Evolutionary conservation across 2,329 filamentous ascomycete genomes (phyloP), one percentile per base, ranked within the genome.

Genomic region (Colletotrichum destructivum): DNA sequence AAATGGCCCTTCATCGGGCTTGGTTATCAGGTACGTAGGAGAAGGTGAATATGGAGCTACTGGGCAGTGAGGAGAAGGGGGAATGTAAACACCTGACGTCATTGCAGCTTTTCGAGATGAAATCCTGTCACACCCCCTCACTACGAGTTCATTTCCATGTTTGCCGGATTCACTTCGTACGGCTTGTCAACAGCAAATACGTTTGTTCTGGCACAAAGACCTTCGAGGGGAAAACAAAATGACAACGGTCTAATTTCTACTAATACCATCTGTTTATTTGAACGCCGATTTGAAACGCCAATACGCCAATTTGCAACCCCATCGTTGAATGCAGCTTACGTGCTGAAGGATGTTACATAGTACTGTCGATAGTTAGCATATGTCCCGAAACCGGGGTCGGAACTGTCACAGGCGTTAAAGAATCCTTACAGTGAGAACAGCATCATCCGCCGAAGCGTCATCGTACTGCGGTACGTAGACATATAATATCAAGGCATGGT

Each of bases 401-500:
- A 35, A 9, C 31, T 1, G 31, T 2, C 31, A 35, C 31, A 35
- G 31, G 31, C 7, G 8, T 35, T 18, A 38, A 13, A 18, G 51
- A 15, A 15, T 35, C 82, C 89, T 81, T 83, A 94, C 93, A 56
- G 94, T 96, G 67, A 96, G 85, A 40, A 95, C 93, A 2, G 91
- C 92, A 76, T 94, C 92, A 31, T 93, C 91, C 1, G 87, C 88
- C 2, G 82, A 80, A 3, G 86, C 87, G 77, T 92, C 91, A 69
- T 94, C 93, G 63, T 91, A 90, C 75, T 91, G 89, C 16, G 92
- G 88, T 42, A 96, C 86, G 76, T 95, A 96, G 3, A 96, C 94
- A 78, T 96, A 96, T 35, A 96, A 84, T 51, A 96, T 94, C 73
- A 97, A 81, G 2, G 94, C 93, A 79, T 95, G 91, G 64, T 94